Evolutionary conservation across 2,329 filamentous ascomycete genomes (phyloP).

Genomic region (Alternaria brassicicola): DNA sequence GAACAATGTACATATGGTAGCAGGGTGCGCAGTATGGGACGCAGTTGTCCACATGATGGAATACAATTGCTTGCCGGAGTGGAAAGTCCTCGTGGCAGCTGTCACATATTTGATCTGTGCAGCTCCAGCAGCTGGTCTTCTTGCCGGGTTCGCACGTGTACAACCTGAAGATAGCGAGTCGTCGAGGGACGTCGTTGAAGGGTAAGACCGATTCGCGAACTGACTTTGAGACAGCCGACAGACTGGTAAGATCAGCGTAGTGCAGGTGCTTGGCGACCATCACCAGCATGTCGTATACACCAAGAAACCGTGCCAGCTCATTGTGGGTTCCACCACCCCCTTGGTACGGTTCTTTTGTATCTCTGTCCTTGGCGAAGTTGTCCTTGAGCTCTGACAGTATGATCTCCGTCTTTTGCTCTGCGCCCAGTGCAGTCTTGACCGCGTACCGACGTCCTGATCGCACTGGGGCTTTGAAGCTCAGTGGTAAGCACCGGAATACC

Average conservation of each 20-base stretch:
- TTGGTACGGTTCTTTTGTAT: slow-evolving; percentile 2
- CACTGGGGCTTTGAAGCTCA: slow-evolving; percentile 18
- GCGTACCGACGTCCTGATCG: slow-evolving; percentile 24
- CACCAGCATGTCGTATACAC: slow-evolving; percentile 40
- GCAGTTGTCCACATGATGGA: slow-evolving; percentile 32
- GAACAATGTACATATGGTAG: slow-evolving; percentile 17
- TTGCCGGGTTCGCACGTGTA: slow-evolving; percentile 26
- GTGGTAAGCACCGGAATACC: slow-evolving; percentile 29
- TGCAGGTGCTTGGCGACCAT: slow-evolving; percentile 34
- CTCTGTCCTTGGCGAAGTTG: neutral
- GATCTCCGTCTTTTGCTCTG: slow-evolving; percentile 20
- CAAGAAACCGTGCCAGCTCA: slow-evolving; percentile 33
- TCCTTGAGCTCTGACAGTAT: slow-evolving; percentile 14
- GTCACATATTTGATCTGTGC: slow-evolving; percentile 27
- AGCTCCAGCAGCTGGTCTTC: slow-evolving; percentile 30
- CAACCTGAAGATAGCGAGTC: slow-evolving; percentile 22
- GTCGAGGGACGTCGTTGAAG: slow-evolving; percentile 18
- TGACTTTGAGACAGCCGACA: slow-evolving; percentile 33
- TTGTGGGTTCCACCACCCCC: slow-evolving; percentile 5
- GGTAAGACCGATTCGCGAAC: slow-evolving; percentile 34
- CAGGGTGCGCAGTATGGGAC: slow-evolving; percentile 31
- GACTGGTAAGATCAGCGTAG: slow-evolving; percentile 32
- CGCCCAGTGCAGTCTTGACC: slow-evolving; percentile 21
- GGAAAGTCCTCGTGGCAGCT: slow-evolving; percentile 17
- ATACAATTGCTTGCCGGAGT: slow-evolving; percentile 12